phyloP scores from a whole-genome alignment of 305 asterid species.

The Caryopteris hybrid region DNA sequence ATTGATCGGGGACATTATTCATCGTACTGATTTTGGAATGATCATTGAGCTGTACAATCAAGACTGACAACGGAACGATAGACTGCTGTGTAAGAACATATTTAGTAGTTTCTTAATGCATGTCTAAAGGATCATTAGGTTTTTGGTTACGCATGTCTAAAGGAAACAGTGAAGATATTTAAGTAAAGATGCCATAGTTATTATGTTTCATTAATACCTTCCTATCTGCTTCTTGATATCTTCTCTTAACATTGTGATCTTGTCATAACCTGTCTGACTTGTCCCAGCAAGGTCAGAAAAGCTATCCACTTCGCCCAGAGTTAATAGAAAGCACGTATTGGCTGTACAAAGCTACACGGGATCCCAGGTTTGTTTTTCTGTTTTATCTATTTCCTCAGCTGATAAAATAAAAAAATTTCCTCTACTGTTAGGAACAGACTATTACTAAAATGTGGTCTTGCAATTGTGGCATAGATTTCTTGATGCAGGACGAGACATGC shows the following conservation, averaged over 20 bases:
- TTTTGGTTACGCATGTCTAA: too few relatives aligned
- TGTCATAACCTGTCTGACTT: conserved; percentile 11
- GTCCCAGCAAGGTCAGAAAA: conserved; percentile 92
- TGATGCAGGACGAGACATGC: conserved; percentile 95
- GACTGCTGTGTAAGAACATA: not conserved
- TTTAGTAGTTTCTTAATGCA: not conserved
- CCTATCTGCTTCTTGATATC: not conserved
- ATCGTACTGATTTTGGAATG: not conserved
- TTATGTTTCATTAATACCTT: not conserved
- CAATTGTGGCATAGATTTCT: conserved; percentile 49
- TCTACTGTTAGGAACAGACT: not conserved
- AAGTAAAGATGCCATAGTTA: too few relatives aligned
- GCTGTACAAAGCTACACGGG: conserved; percentile 94
- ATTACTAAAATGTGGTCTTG: conserved; percentile 14
- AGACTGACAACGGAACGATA: not conserved
- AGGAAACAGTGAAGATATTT: too few relatives aligned
- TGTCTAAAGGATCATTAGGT: too few relatives aligned
- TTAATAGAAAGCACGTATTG: conserved; percentile 96
- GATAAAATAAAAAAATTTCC: not conserved
- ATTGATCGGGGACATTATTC: not conserved
- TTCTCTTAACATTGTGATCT: conserved; percentile 3
- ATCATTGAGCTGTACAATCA: not conserved
- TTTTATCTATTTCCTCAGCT: conserved; percentile 1
- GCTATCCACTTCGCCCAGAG: conserved; percentile 97
- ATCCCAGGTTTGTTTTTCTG: conserved; percentile 61